Evolutionary conservation across 257 asterid species (phyloP).

Genomic region (Prunella vulgaris): DNA sequence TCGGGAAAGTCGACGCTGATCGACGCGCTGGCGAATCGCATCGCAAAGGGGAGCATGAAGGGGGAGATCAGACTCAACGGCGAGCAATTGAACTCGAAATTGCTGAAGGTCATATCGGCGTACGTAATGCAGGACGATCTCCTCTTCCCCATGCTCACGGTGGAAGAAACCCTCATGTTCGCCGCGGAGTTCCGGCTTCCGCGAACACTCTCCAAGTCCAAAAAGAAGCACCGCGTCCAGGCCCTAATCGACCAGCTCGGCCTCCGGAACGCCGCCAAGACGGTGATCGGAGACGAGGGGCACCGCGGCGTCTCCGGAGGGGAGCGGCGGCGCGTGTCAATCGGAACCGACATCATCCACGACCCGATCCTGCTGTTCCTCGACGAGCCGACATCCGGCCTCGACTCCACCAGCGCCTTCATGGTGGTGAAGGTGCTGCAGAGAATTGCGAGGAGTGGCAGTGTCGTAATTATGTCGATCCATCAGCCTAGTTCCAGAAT

Average conservation of each 20-base stretch:
- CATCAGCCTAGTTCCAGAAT: constrained; percentile 82
- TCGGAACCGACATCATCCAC: constrained; percentile 78
- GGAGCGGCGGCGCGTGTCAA: constrained; percentile 72
- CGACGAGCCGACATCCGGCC: constrained; percentile 82
- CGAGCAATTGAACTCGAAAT: constrained; percentile 41
- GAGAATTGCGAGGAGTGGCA: constrained; percentile 71
- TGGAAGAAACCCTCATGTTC: constrained; percentile 65
- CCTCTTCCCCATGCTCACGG: constrained; percentile 66
- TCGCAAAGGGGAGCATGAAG: constrained; percentile 49
- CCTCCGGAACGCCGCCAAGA: constrained; percentile 34
- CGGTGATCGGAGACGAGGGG: constrained; percentile 53
- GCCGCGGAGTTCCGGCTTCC: constrained; percentile 76
- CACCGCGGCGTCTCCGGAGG: constrained; percentile 69
- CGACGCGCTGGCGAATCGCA: constrained; percentile 60
- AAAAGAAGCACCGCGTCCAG: constrained; percentile 39
- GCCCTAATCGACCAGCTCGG: constrained; percentile 43
- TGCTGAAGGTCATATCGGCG: constrained; percentile 58
- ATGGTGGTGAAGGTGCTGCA: constrained; percentile 73
- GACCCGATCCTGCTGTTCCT: constrained; percentile 70
- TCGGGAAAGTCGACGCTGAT: constrained; percentile 69
- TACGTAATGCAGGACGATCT: constrained; percentile 85
- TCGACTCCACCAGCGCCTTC: constrained; percentile 77
- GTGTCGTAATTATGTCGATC: constrained; percentile 70
- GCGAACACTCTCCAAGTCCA: constrained; percentile 30
- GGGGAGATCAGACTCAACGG: constrained; percentile 55